These are phyloP conservation scores for Pseudonitzschia multiseries DNA, from an alignment of 108 stramenopile species.

Conservation along the genomic window DNA sequence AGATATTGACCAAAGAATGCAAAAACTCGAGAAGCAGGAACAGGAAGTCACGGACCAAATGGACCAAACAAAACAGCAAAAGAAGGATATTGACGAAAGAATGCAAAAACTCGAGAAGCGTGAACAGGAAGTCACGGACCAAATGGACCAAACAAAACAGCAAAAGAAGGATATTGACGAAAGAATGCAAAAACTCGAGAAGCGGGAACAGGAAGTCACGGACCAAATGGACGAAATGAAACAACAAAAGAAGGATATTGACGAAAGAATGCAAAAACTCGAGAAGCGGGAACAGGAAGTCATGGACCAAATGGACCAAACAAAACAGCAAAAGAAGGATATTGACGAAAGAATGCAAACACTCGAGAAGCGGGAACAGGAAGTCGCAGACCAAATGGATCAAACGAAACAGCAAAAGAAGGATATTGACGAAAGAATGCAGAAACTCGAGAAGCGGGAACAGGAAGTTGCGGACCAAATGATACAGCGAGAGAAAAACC, in stretches of 20 bases:
- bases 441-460: not conserved
- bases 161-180: not conserved
- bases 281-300: not conserved
- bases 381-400: not conserved
- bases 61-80: not conserved
- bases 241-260: too few species aligned
- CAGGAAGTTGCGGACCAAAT: not conserved
- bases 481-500: not conserved
- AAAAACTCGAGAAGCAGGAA: not conserved
- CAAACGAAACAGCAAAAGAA: not conserved
- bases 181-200: not conserved
- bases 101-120: not conserved
- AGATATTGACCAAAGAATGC: not conserved
- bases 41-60: not conserved
- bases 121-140: not conserved
- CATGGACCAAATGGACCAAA: not conserved
- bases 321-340: too few species aligned
- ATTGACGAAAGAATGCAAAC: not conserved
- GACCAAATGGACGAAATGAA: too few species aligned
- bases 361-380: slow-evolving; percentile 2
- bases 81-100: not conserved
- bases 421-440: not conserved
- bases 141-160: not conserved
- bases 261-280: not conserved
- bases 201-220: not conserved